Conservation (phyloP, 352 stramenopile species). For the Globisporangium parvum region DNA sequence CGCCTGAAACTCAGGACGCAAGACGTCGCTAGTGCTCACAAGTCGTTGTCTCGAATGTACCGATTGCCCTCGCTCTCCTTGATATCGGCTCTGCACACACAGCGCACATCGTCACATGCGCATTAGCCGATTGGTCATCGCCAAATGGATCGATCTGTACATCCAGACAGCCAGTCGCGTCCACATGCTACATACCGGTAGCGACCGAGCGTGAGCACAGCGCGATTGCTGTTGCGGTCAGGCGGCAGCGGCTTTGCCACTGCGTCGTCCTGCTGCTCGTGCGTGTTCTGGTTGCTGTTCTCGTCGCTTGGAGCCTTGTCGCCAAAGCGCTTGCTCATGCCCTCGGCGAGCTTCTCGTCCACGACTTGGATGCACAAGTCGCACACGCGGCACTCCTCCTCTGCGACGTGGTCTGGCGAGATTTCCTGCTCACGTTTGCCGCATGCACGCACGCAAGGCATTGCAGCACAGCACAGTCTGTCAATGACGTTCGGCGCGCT, state of each 20-base stretch:
- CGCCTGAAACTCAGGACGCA: too few species aligned
- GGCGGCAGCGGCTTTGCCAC: slow-evolving; percentile 24
- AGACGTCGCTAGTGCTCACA: slow-evolving; percentile 22
- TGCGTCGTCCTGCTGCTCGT: slow-evolving; percentile 19
- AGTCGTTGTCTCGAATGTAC: slow-evolving; percentile 82
- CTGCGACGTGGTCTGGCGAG: slow-evolving; percentile 37
- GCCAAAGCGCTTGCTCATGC: slow-evolving; percentile 68
- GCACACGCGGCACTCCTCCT: slow-evolving; percentile 72
- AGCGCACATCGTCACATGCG: neutral
- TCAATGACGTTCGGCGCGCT: neutral
- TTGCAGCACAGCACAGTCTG: neutral
- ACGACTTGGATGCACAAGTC: slow-evolving; percentile 81
- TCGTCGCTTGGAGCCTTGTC: slow-evolving; percentile 22
- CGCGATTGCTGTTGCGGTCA: slow-evolving; percentile 53
- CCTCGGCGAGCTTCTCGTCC: slow-evolving; percentile 77
- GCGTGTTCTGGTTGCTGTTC: slow-evolving; percentile 28
- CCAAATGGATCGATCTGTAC: too few species aligned
- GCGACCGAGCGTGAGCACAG: slow-evolving; percentile 72
- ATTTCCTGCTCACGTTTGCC: slow-evolving; percentile 41
- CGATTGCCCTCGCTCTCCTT: slow-evolving; percentile 86
- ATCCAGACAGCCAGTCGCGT: neutral
- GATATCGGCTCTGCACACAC: slow-evolving; percentile 63
- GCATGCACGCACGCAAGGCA: neutral
- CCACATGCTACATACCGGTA: slow-evolving; percentile 47
- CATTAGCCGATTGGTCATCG: neutral